A percentile compares a stretch with the other conserved stretches of the same genome.
These are phyloP conservation scores for Thielaviopsis ethacetica DNA, from an alignment of 2,329 filamentous ascomycete genomes.

Conservation along the genomic window DNA sequence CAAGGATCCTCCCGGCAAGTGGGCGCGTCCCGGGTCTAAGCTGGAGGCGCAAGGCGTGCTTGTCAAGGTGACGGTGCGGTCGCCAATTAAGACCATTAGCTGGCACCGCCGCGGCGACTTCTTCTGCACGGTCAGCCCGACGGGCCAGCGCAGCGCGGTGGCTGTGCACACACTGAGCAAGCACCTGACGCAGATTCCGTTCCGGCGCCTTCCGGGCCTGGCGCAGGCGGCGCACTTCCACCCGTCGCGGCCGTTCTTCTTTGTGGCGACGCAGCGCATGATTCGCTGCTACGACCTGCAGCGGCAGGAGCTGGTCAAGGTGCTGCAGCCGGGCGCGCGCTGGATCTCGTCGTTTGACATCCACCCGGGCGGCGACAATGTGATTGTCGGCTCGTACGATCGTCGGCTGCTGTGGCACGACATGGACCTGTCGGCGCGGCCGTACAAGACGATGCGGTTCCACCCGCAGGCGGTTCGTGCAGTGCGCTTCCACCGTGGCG, in stretches of 20 bases:
- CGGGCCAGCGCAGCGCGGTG: conserved; percentile 62
- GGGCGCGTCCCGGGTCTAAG: conserved; percentile 60
- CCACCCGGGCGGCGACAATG: conserved; percentile 82
- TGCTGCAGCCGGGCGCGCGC: conserved; percentile 79
- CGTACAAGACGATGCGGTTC: conserved; percentile 94
- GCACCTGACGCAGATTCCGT: conserved; percentile 87
- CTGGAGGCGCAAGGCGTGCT: conserved; percentile 66
- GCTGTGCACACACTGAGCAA: conserved; percentile 91
- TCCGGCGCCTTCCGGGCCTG: conserved; percentile 58
- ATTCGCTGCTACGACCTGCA: conserved; percentile 91
- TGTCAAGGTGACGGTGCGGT: conserved; percentile 63
- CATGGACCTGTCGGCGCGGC: conserved; percentile 73
- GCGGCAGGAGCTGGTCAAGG: conserved; percentile 80
- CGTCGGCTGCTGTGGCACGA: conserved; percentile 92
- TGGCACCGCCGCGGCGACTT: conserved; percentile 95
- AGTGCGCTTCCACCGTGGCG: conserved; percentile 70
- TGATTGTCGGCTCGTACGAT: conserved; percentile 91
- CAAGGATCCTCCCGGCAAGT: conserved; percentile 65
- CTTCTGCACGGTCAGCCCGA: conserved; percentile 77
- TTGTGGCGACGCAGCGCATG: conserved; percentile 85
- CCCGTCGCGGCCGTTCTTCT: conserved; percentile 80
- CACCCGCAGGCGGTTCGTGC: conserved; percentile 81
- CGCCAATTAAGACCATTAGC: conserved; percentile 69
- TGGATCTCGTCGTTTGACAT: conserved; percentile 91
- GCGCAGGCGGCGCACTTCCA: conserved; percentile 90